phyloP scores from a whole-genome alignment of 1,139 yeast genomes.

The Yamadazyma atmosphaerica region DNA sequence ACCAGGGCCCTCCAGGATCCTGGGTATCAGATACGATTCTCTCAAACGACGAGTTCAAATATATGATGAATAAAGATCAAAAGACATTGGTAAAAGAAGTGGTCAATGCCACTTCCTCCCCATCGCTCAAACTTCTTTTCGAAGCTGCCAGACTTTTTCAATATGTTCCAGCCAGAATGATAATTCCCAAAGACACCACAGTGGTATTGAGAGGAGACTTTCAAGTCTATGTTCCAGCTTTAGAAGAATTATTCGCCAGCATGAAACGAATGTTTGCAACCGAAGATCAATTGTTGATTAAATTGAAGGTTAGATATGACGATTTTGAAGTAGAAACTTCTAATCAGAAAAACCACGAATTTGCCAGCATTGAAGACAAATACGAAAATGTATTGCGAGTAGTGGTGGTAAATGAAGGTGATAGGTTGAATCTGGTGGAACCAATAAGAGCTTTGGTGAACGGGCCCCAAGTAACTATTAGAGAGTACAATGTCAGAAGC shows the following conservation, averaged over 20 bases:
- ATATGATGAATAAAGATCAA: no score
- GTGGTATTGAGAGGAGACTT: background rate
- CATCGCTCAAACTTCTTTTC: background rate
- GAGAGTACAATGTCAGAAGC: background rate
- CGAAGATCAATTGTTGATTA: background rate
- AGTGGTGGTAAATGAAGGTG: background rate
- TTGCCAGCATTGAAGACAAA: background rate
- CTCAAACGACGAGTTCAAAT: background rate
- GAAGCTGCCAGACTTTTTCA: background rate
- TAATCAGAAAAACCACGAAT: background rate
- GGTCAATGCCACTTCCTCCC: background rate
- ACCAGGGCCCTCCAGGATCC: background rate
- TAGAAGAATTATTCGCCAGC: background rate
- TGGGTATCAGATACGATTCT: background rate
- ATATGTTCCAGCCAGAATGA: background rate
- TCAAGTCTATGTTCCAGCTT: background rate
- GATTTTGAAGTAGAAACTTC: conserved; percentile 1
- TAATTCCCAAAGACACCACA: background rate
- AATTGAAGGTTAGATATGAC: background rate
- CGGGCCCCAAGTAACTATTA: background rate
- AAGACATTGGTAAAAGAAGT: no score
- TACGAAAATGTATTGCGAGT: background rate
- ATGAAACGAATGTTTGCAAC: background rate
- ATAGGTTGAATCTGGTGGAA: background rate
- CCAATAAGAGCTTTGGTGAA: background rate